Evolutionary conservation across 2,329 filamentous ascomycete species (phyloP).

Genomic region (Calcarisporium arbuscula): DNA sequence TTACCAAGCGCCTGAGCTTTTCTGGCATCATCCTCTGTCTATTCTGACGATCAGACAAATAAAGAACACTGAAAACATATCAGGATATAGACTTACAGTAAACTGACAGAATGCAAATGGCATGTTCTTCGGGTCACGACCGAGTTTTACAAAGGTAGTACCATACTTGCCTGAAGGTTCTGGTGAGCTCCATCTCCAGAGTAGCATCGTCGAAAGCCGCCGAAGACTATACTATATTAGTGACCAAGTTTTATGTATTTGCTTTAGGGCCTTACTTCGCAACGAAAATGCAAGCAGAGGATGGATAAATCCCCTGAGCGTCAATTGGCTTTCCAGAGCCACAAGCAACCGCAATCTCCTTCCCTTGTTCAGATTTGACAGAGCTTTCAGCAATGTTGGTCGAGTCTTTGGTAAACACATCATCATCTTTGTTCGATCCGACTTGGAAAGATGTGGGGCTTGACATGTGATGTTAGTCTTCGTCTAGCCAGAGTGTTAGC

Average conservation of each 20-base stretch:
- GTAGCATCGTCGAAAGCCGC: conserved; percentile 41
- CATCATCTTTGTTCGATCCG: conserved; percentile 3
- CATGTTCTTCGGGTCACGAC: conserved; percentile 50
- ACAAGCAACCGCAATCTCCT: neutral
- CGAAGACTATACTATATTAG: conserved; percentile 36
- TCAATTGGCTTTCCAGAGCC: conserved; percentile 24
- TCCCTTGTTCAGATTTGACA: neutral
- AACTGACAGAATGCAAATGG: conserved; percentile 60
- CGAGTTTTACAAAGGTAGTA: conserved; percentile 56
- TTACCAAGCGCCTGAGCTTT: conserved; percentile 40
- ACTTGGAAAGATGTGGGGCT: conserved; percentile 9
- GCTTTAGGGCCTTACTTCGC: conserved; percentile 49
- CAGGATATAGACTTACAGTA: conserved; percentile 38
- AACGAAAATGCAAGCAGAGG: conserved; percentile 56
- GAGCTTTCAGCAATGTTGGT: neutral
- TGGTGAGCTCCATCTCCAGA: conserved; percentile 47
- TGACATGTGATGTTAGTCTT: neutral
- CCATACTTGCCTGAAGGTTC: conserved; percentile 49
- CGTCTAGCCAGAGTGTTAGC: no score
- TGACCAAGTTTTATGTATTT: neutral
- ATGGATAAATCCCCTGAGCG: conserved; percentile 46
- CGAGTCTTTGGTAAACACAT: conserved; percentile 5
- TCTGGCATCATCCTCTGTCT: conserved; percentile 45
- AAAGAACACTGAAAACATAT: neutral
- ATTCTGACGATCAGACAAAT: neutral